Percentiles rank a stretch among this genome's conserved stretches.
phyloP scores from a whole-genome alignment of 1,284 basidiomycete genomes.

The Heliocybe sulcata region DNA sequence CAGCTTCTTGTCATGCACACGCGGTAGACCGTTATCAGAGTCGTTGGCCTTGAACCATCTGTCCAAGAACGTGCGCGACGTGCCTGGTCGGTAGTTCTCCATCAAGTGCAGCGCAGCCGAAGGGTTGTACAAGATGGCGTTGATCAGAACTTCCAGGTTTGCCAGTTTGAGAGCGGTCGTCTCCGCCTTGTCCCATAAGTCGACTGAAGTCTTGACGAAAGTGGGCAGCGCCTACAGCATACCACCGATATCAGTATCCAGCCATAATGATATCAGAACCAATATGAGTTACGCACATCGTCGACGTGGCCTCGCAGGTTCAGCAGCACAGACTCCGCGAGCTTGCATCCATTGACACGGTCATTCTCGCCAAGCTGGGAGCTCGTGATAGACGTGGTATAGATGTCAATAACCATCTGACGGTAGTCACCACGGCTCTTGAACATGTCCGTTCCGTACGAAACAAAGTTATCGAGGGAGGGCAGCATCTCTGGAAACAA shows the following conservation, averaged over 20 bases:
- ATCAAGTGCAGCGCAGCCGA: constrained; percentile 69
- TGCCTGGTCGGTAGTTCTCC: constrained; percentile 52
- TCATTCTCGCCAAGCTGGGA: constrained; percentile 79
- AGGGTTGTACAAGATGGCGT: constrained; percentile 83
- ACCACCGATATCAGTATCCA: background rate
- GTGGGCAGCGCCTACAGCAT: constrained; percentile 33
- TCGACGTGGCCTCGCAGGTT: constrained; percentile 74
- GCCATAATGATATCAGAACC: background rate
- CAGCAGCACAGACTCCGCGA: constrained; percentile 78
- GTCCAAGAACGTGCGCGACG: constrained; percentile 69
- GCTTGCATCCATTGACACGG: constrained; percentile 78
- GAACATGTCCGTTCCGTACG: constrained; percentile 76
- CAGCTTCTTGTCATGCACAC: constrained; percentile 91
- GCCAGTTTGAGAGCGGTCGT: constrained; percentile 67
- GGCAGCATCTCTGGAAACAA: constrained; percentile 73
- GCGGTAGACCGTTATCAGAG: constrained; percentile 53
- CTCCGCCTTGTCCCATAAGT: constrained; percentile 48
- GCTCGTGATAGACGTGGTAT: constrained; percentile 67
- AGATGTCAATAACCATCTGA: constrained; percentile 82
- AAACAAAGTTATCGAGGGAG: constrained; percentile 85
- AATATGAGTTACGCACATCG: constrained; percentile 44
- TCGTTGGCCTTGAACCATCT: constrained; percentile 73
- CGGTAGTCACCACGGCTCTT: constrained; percentile 70
- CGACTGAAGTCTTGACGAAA: constrained; percentile 58
- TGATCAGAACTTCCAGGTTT: constrained; percentile 79